Base-by-base conservation (phyloP, 2,329 filamentous ascomycete genomes). In the Neonectria neomacrospora region DNA sequence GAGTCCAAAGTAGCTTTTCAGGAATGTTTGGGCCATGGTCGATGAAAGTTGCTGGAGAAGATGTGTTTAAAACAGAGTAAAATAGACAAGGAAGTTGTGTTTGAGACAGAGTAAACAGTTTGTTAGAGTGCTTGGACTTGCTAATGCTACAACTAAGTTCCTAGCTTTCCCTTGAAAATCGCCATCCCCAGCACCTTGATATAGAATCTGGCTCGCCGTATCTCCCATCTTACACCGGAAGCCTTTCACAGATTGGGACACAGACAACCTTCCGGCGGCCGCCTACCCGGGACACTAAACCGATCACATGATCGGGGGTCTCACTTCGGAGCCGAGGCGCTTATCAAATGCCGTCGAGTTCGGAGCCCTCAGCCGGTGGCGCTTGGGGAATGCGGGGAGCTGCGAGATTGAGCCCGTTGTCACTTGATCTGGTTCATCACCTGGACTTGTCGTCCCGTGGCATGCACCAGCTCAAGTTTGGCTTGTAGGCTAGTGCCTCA, bases 1-100 rank as follows among this genome's bases (percentile, higher is more conserved):
- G 41, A 80, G 69, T 55, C 80, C 78, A 58, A 83, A 76, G 65
- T 79, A 81, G 64, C 67, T 75, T 64, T 76, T 78, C 44, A 77
- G 67, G 32, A 76, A 73, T 37, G 34, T 37, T 5, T 37, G 34
- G 22, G 73, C 73, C 71, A 76, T 75, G 63, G 59, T 68, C 44
- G 58, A 23, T 57, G 57, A 62, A 23, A 23, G 62, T 60, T 28
- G 51, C 23, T 26, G 23, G 23, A 6, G 23, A 22, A 58, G 45
- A 57, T 54, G 48, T 30, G 54, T 54, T 23, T 39, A 61, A 37
- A 42, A 42, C 10, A 28, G 41, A 47, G 48, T 28, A 56, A 30
- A 60, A 32, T 53, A 48, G 52, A 45, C 48, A 42, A 59, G 37
- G 18, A 26, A 58, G 45, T 55, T 54, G 48, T 28, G 53, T 52